Evolutionary conservation across 164 flowering plant species (phyloP), one percentile per base, ranked within the genome.

Genomic region (Nymphaea thermarum): DNA sequence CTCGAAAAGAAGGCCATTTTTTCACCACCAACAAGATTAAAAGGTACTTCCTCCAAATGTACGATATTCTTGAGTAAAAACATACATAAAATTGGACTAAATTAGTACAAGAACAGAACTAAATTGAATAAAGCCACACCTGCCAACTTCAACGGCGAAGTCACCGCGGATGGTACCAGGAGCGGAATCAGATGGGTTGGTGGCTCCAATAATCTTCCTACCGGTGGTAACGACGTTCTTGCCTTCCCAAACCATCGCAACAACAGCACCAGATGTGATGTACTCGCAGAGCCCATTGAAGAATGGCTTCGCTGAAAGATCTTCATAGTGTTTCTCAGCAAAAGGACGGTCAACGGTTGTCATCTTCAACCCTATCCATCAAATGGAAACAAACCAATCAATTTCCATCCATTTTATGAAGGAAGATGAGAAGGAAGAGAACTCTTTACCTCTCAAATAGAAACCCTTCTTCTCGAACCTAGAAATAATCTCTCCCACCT

Each of bases 81-180:
- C 36, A 25, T 25, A 25, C 36, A 25, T 25, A 25, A 25, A 25
- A 25, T 25, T 25, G 36, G 36, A 25, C 36, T 25, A 25, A 25
- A 25, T 25, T 25, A 25, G 36, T 25, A 25, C 36, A 1, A 25
- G 36, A 25, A 25, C 36, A 25, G 36, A 25, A 25, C 57, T 15
- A 51, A 51, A 51, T 8, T 51, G 8, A 51, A 51, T 51, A 15
- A 51, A 15, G 12, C 57, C 8, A 51, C 80, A 89, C 98, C 97
- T 89, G 74, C 97, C 98, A 76, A 89, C 84, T 7, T 87, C 97
- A 68, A 94, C 69, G 0, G 99, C 97, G 63, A 79, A 90, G 68
- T 90, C 97, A 36, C 99, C 99, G 74, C 97, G 95, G 76, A 94
- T 91, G 74, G 99, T 94, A 12, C 99, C 99, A 60, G 97, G 93